Evolutionary conservation across 768 basidiomycete species (phyloP).

Genomic region (Naganishia randhawae): DNA sequence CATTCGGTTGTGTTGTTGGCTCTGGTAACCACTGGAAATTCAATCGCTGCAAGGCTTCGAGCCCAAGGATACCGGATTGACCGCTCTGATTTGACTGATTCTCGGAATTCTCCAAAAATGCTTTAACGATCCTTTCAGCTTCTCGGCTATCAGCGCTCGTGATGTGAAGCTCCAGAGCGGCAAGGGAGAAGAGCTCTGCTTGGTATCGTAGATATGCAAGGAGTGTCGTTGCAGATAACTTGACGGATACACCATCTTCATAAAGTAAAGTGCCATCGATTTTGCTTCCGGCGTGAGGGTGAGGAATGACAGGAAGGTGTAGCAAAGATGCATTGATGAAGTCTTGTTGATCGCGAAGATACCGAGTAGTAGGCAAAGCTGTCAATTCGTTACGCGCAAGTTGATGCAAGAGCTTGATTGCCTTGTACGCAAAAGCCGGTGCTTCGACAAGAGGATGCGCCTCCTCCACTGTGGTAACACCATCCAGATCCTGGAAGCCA

Average conservation of each 20-base stretch:
- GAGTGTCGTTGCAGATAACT: constrained; percentile 4
- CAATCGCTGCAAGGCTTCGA: constrained; percentile 15
- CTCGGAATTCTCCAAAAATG: constrained; percentile 22
- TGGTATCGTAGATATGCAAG: constrained; percentile 23
- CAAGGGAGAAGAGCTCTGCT: constrained; percentile 20
- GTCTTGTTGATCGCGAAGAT: constrained; percentile 27
- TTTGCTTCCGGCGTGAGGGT: neutral
- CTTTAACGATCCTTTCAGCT: constrained; percentile 20
- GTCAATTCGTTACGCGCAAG: constrained; percentile 20
- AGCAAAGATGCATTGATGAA: constrained; percentile 22
- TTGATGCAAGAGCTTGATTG: constrained; percentile 26
- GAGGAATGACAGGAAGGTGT: constrained; percentile 6
- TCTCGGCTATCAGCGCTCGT: neutral
- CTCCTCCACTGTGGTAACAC: neutral
- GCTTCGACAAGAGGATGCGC: neutral
- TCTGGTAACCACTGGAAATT: constrained; percentile 2
- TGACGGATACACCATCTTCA: constrained; percentile 10
- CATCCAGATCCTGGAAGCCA: constrained; percentile 8
- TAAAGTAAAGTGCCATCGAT: neutral
- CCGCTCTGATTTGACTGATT: neutral
- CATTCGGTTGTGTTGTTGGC: neutral
- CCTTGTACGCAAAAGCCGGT: constrained; percentile 20
- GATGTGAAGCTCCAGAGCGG: constrained; percentile 28
- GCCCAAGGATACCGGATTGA: constrained; percentile 7
- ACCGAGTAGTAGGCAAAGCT: constrained; percentile 14